Evolutionary conservation across 495 filamentous ascomycete genomes (phyloP), one percentile per base, ranked within the genome.

Genomic region (Lepraria neglecta): DNA sequence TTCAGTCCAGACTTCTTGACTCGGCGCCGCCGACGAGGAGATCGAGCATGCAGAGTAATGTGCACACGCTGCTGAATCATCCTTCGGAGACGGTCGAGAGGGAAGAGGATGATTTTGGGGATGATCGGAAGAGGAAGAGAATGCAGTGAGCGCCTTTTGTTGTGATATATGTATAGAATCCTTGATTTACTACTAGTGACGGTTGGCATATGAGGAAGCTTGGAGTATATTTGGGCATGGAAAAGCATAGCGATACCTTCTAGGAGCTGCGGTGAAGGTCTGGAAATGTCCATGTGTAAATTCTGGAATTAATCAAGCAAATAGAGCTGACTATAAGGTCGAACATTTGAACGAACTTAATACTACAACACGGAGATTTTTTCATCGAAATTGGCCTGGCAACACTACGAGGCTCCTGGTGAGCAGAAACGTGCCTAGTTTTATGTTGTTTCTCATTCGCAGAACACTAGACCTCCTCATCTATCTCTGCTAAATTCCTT

Each of bases 51-150:
- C 86, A 85, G 15, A 87, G 83, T 64, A 89, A 88, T 65, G 87
- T 90, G 19, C 87, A 90, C 74, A 85, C 83, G 11, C 70, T 90
- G 40, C 76, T 98, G 3, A 98, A 98, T 68, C 51, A 54, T 35
- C 94, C 88, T 10, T 85, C 87, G n/a, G 87, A 90, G 64, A 89
- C 88, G 2, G 81, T 81, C 10, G 85, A 88, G 71, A 70, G 85
- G 64, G 84, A 85, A 3, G 88, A 88, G 57, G 86, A 91, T 56
- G 55, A 59, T 17, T 69, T 71, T 57, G 70, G 73, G 31, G 85
- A 88, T 3, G 90, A 92, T 69, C 79, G 90, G 59, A 95, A 95
- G 72, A 80, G 90, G 59, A 95, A 92, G 74, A 81, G 90, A 64
- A 70, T 91, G 62, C 78, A 84, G 69, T 85, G 67, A 73, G 27